Evolutionary conservation across 75 land plant species (phyloP).

Genomic region (Chamaecyparis obtusa): DNA sequence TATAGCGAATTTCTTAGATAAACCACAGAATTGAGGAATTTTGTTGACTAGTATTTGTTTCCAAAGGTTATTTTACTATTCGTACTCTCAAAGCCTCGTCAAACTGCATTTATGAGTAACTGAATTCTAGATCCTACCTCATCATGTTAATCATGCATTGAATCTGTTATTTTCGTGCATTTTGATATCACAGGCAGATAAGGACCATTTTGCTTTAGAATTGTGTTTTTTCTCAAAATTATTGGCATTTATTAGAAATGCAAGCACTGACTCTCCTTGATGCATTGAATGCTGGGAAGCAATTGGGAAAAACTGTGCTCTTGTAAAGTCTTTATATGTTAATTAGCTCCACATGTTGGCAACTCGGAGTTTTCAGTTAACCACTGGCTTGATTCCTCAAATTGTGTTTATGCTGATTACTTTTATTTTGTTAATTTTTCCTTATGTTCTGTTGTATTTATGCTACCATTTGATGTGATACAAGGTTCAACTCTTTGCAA

Average conservation of each 20-base stretch:
- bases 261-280: neutral
- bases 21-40: neutral
- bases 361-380: neutral
- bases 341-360: neutral
- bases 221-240: neutral
- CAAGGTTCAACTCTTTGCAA: neutral
- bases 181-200: neutral
- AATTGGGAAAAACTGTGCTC: neutral
- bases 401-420: neutral
- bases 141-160: neutral
- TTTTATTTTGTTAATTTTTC: neutral
- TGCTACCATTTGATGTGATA: neutral
- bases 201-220: neutral
- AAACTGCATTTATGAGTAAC: neutral
- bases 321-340: neutral
- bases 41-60: neutral
- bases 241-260: neutral
- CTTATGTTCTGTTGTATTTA: neutral
- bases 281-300: neutral
- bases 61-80: neutral
- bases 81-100: neutral
- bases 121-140: neutral
- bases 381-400: neutral
- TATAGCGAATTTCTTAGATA: neutral
- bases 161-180: neutral